Conservation (phyloP, 306 rosid species). For the Glycyrrhiza uralensis region DNA sequence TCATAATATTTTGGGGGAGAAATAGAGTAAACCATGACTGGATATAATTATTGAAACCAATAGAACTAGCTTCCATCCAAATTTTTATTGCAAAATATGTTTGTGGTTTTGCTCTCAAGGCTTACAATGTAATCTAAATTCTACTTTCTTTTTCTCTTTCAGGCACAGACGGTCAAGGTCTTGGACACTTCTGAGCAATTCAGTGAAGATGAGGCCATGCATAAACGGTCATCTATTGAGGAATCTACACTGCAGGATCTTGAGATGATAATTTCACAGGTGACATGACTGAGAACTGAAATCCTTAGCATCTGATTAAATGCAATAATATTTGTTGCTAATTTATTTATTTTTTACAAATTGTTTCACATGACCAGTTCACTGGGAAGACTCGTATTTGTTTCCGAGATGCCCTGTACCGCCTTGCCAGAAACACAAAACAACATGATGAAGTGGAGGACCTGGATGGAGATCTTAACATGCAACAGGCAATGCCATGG, state of each 20-base stretch:
- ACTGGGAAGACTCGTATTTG: conserved; percentile 56
- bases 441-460: conserved; percentile 20
- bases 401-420: conserved; percentile 76
- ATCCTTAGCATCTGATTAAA: background rate
- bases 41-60: background rate
- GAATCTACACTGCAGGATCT: conserved; percentile 58
- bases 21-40: background rate
- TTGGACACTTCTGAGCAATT: conserved; percentile 36
- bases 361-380: conserved; percentile 37
- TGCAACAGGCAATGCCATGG: conserved; percentile 24
- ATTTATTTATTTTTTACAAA: background rate
- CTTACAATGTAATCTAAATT: background rate
- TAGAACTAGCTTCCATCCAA: background rate
- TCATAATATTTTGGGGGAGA: background rate
- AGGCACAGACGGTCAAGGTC: background rate
- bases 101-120: background rate
- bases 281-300: conserved; percentile 14
- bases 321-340: conserved; percentile 5
- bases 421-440: conserved; percentile 63
- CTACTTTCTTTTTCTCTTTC: conserved; percentile 13
- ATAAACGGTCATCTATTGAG: conserved; percentile 46
- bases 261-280: conserved; percentile 59
- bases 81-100: background rate
- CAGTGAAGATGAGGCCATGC: conserved; percentile 14
- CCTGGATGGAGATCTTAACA: conserved; percentile 27